Percentiles rank a stretch among this genome's conserved stretches.
These are phyloP conservation scores for Tolypocladium ovalisporum DNA, from an alignment of 2,329 filamentous ascomycete genomes.

Conservation along the genomic window DNA sequence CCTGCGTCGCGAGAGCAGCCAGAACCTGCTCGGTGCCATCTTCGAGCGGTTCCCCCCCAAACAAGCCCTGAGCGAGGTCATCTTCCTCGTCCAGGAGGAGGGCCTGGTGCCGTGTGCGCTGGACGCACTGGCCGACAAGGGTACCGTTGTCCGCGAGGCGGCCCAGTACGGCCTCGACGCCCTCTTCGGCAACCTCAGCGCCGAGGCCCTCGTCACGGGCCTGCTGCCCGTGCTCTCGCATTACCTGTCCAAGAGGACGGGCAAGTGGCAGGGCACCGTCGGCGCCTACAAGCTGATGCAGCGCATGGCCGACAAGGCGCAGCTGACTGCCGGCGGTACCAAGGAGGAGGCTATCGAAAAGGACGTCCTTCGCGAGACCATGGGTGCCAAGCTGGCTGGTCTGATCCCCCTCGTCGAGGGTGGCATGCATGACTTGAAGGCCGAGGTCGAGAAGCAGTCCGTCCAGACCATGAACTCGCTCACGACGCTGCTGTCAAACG, in stretches of 20 bases:
- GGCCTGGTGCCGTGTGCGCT: constrained; percentile 62
- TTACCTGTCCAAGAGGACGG: constrained; percentile 74
- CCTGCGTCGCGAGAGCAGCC: constrained; percentile 74
- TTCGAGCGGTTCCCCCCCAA: constrained; percentile 79
- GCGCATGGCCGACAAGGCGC: constrained; percentile 89
- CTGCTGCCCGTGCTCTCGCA: constrained; percentile 64
- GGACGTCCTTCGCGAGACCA: constrained; percentile 78
- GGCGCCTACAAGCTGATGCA: constrained; percentile 77
- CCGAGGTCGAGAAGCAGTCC: constrained; percentile 81
- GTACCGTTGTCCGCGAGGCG: constrained; percentile 75
- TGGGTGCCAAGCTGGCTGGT: constrained; percentile 78
- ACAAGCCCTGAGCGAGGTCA: constrained; percentile 67
- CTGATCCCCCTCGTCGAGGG: constrained; percentile 85
- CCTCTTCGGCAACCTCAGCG: constrained; percentile 65
- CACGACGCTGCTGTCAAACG: constrained; percentile 84
- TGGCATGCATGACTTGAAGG: constrained; percentile 94
- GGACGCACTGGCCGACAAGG: constrained; percentile 85
- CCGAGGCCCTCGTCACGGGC: constrained; percentile 74
- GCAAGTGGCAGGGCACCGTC: constrained; percentile 95
- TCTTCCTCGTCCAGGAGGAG: constrained; percentile 73
- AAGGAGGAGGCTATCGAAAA: constrained; percentile 80
- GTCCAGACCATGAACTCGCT: constrained; percentile 84
- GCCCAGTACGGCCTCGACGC: constrained; percentile 91
- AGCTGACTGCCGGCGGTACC: constrained; percentile 66
- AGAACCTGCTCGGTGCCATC: constrained; percentile 88